Base-by-base conservation (phyloP, 345 rosid species). In the Linum usitatissimum region DNA sequence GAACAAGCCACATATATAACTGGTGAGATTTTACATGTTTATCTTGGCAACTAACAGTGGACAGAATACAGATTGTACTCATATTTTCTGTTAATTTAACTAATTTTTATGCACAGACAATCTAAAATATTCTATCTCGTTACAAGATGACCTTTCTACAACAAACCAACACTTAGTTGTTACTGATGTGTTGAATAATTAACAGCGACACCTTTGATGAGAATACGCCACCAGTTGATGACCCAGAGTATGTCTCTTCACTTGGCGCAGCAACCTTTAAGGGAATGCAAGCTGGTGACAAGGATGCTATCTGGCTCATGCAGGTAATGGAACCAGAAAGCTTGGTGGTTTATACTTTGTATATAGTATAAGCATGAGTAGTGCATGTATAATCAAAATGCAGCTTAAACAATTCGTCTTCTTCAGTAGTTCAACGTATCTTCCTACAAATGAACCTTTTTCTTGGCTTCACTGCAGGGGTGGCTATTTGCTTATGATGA, bases 401-500 rank as follows among this genome's bases (percentile, higher is more conserved):
- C 51, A 45, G 51, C 51, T 45, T 45, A 3, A 45, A 4, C 1
- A 3, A 9, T 15, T 45, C 0, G 51, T 45, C 3, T 45, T 10
- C 51, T 34, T 6, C 2, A 13, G 17, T 45, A 13, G 51, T 4
- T 10, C 51, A 20, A 64, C 42, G 2, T 38, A 66, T 55, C 55
- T 40, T 5, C 30, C 59, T 39, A 13, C 5, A 30, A 28, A 6
- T 54, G 62, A 56, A 56, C 5, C 39, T 28, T 70, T 65, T 70
- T 68, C 9, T 63, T 34, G 48, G 5, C 48, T 57, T 51, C 51
- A 63, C 59, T 67, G 53, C 62, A 86, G 91, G 91, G 91, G 9
- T 86, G 91, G 91, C 73, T 86, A 63, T 86, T 86, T 68, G 81
- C 86, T 58, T 79, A 86, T 66, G 91, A 86, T 77, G 86, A 88